Conservation (phyloP, 176 grass and related monocot species). For the Oryza rufipogon region DNA sequence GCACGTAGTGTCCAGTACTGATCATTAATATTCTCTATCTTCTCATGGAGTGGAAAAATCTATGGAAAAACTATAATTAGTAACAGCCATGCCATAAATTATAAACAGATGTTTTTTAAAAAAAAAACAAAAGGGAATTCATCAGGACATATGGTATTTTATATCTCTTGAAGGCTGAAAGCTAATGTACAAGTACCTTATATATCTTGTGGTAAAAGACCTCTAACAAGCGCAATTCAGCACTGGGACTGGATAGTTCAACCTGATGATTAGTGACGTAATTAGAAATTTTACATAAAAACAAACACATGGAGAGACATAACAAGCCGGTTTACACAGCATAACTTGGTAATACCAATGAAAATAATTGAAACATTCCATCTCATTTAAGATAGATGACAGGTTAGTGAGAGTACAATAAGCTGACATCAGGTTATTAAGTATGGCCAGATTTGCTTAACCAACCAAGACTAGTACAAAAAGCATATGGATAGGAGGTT, state of each 20-base stretch:
- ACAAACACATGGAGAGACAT: conserved; percentile 10
- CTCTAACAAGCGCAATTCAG: conserved; percentile 83
- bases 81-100: conserved; percentile 20
- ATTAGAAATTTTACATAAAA: conserved; percentile 19
- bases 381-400: neutral
- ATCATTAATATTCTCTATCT: conserved; percentile 99
- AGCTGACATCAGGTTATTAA: neutral
- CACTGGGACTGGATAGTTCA: conserved; percentile 83
- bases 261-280: conserved; percentile 57
- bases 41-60: conserved; percentile 86
- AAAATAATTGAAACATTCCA: conserved; percentile 10
- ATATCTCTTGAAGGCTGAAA: conserved; percentile 23
- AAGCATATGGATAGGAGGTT: neutral
- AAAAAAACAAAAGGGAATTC: conserved; percentile 6
- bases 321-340: conserved; percentile 4
- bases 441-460: conserved; percentile 17
- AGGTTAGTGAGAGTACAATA: neutral
- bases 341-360: conserved; percentile 16
- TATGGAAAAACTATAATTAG: conserved; percentile 48
- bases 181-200: conserved; percentile 59
- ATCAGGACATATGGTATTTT: neutral
- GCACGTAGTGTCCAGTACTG: conserved; percentile 99
- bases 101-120: conserved; percentile 12
- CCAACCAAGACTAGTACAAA: conserved; percentile 6
- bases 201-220: conserved; percentile 99